phyloP scores from a whole-genome alignment of 441 rosid species.

The Gossypium gossypioides region DNA sequence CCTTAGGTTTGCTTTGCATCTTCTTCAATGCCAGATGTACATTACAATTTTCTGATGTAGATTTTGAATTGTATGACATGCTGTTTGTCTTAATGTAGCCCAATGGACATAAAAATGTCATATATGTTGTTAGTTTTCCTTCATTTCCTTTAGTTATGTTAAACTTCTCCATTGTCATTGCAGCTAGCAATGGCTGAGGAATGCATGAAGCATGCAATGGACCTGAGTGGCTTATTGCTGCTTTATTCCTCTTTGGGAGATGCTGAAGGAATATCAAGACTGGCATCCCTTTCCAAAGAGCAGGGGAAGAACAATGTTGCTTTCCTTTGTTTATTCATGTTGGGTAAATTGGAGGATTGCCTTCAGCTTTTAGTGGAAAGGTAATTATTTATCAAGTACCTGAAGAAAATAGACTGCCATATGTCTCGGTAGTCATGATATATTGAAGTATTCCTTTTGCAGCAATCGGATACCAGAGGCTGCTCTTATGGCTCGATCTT shows the following conservation, averaged over 20 bases:
- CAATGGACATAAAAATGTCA: background rate
- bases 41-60: background rate
- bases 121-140: background rate
- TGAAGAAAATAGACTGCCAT: conserved; percentile 9
- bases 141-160: background rate
- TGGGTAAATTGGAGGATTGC: conserved; percentile 89
- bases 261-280: conserved; percentile 71
- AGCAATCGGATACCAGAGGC: conserved; percentile 99
- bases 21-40: background rate
- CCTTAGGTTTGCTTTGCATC: background rate
- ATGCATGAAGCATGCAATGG: conserved; percentile 82
- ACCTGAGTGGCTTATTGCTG: conserved; percentile 81
- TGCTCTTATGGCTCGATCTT: conserved; percentile 93
- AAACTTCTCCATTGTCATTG: conserved; percentile 12
- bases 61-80: background rate
- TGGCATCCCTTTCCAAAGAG: conserved; percentile 76
- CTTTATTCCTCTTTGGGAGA: conserved; percentile 92
- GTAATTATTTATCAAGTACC: conserved; percentile 28
- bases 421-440: conserved; percentile 8
- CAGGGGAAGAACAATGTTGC: conserved; percentile 92
- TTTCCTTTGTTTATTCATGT: conserved; percentile 80
- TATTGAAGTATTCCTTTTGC: conserved; percentile 28
- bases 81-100: background rate
- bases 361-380: conserved; percentile 86
- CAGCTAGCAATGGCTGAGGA: conserved; percentile 96